Conservation (phyloP, 2,329 filamentous ascomycete genomes). For the Pseudogymnoascus sp. region DNA sequence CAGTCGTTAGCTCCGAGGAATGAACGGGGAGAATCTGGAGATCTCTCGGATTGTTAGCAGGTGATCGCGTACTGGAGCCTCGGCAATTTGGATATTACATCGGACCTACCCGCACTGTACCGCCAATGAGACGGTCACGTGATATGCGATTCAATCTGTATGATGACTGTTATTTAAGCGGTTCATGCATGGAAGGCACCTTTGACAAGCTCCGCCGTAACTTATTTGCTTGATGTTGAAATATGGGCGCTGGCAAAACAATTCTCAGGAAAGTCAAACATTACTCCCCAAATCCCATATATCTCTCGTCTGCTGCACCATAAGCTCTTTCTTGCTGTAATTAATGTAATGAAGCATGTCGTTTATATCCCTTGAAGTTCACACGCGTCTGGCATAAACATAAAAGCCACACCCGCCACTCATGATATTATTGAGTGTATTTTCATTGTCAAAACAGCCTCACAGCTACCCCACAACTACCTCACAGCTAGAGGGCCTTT, state of each 20-base stretch:
- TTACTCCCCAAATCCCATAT: background rate
- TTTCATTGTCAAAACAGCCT: background rate
- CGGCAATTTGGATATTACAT: constrained; percentile 4
- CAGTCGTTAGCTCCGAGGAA: constrained; percentile 1
- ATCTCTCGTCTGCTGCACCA: background rate
- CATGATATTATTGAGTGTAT: background rate
- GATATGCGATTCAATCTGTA: background rate
- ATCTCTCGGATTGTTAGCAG: constrained; percentile 5
- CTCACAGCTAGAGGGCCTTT: background rate
- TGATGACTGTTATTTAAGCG: background rate
- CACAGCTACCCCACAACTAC: background rate
- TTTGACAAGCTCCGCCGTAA: background rate
- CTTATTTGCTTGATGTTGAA: background rate
- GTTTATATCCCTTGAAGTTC: constrained; percentile 4
- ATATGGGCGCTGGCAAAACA: background rate
- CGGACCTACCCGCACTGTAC: background rate
- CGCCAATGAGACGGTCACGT: background rate
- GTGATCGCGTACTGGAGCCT: constrained; percentile 3
- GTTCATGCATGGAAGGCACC: background rate
- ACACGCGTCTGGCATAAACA: background rate
- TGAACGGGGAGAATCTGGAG: background rate
- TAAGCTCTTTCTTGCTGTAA: background rate
- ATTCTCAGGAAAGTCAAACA: constrained; percentile 1
- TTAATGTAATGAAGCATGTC: background rate
- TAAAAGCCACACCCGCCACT: background rate